These are phyloP conservation scores for Botryotinia calthae DNA, from an alignment of 2,329 filamentous ascomycete genomes.

Conservation along the genomic window DNA sequence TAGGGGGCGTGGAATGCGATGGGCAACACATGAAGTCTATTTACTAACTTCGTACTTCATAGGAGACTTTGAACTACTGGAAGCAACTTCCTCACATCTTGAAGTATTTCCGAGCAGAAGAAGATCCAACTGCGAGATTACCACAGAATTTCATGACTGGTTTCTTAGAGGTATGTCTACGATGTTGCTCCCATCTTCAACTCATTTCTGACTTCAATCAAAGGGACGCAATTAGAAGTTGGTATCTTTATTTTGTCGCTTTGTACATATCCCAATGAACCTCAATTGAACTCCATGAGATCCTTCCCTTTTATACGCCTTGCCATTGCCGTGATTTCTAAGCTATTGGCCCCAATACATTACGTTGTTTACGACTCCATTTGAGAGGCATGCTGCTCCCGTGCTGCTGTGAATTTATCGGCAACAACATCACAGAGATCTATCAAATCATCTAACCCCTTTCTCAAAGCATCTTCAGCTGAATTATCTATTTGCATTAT, in stretches of 20 bases:
- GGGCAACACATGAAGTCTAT: not conserved
- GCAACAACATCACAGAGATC: constrained; percentile 90
- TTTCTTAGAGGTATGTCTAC: constrained; percentile 72
- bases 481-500: constrained; percentile 60
- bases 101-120: constrained; percentile 93
- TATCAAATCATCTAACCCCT: constrained; percentile 84
- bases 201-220: constrained; percentile 44
- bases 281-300: constrained; percentile 28
- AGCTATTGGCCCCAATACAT: constrained; percentile 12
- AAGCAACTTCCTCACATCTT: constrained; percentile 94
- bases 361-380: constrained; percentile 23
- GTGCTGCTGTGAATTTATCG: constrained; percentile 77
- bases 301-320: constrained; percentile 32
- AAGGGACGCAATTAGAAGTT: constrained; percentile 38
- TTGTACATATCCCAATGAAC: constrained; percentile 39
- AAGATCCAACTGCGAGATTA: constrained; percentile 70
- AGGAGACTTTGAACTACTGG: constrained; percentile 99
- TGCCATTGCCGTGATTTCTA: constrained; percentile 31
- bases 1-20: not conserved
- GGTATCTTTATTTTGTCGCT: constrained; percentile 29
- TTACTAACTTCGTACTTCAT: constrained; percentile 17
- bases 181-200: constrained; percentile 79
- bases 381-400: constrained; percentile 47
- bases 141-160: constrained; percentile 89
- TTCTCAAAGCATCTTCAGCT: constrained; percentile 82